A percentile compares a stretch with the other conserved stretches of the same genome.
These are phyloP conservation scores for Naganishia randhawae DNA, from an alignment of 768 basidiomycete genomes.

Conservation along the genomic window DNA sequence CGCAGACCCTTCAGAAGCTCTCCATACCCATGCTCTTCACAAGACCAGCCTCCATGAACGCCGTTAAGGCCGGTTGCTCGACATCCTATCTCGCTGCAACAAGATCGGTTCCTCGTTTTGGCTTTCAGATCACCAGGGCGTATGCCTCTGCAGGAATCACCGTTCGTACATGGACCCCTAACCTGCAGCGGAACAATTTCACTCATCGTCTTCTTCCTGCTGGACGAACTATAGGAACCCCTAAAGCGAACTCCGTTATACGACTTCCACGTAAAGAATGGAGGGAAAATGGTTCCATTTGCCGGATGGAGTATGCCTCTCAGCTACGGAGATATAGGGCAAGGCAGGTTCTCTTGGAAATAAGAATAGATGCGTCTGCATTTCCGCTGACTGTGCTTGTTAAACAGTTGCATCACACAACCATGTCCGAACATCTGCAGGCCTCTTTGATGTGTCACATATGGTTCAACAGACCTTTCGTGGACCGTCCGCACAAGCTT, in stretches of 20 bases:
- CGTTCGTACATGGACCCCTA: neutral
- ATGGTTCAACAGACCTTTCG: constrained; percentile 91
- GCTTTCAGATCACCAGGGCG: neutral
- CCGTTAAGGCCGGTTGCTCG: constrained; percentile 10
- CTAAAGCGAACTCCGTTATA: constrained; percentile 70
- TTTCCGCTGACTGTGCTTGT: neutral
- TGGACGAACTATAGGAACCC: constrained; percentile 44
- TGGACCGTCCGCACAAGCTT: constrained; percentile 69
- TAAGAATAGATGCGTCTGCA: neutral
- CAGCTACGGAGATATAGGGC: constrained; percentile 73
- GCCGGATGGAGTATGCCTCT: constrained; percentile 95
- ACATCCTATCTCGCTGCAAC: neutral
- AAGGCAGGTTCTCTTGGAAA: constrained; percentile 56
- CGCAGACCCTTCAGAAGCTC: neutral
- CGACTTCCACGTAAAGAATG: constrained; percentile 71
- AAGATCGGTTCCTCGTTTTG: neutral
- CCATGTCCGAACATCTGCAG: constrained; percentile 74
- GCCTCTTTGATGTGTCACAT: constrained; percentile 95
- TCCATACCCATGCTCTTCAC: neutral
- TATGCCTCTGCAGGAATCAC: constrained; percentile 16
- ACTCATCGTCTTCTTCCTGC: neutral
- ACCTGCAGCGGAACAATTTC: neutral
- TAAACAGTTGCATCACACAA: constrained; percentile 77
- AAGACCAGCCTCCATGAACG: constrained; percentile 9
- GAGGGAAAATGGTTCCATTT: constrained; percentile 94